Percentiles rank a stretch among this genome's conserved stretches.
Evolutionary conservation across 2,329 filamentous ascomycete genomes (phyloP).

Genomic region (Pseudopyricularia javanii): DNA sequence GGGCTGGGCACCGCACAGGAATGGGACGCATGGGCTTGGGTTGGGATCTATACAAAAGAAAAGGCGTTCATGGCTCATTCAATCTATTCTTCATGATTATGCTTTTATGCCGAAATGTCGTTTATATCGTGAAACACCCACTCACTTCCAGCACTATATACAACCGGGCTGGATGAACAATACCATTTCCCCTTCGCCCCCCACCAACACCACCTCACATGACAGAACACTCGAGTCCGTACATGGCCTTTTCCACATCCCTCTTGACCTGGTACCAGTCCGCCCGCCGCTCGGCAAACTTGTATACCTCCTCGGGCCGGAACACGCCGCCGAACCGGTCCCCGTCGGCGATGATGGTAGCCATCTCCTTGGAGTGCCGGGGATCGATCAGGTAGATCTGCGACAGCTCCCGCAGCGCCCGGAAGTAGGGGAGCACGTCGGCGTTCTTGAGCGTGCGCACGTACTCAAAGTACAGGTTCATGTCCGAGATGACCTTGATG

Average conservation of each 20-base stretch:
- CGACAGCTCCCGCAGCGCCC: conserved; percentile 77
- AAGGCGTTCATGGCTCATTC: background rate
- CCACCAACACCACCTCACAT: conserved; percentile 46
- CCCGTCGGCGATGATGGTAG: conserved; percentile 83
- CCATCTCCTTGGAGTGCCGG: conserved; percentile 83
- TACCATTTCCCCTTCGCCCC: background rate
- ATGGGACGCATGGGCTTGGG: background rate
- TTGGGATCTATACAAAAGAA: background rate
- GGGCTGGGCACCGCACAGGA: background rate
- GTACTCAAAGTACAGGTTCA: conserved; percentile 86
- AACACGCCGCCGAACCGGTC: conserved; percentile 89
- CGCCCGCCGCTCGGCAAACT: conserved; percentile 85
- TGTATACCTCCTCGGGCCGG: conserved; percentile 90
- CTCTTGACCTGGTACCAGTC: conserved; percentile 90
- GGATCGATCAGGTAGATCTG: conserved; percentile 92
- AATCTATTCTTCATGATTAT: background rate
- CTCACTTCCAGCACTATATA: background rate
- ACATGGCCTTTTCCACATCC: conserved; percentile 92
- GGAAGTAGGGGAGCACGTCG: conserved; percentile 81
- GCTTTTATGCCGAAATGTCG: background rate
- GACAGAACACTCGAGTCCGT: conserved; percentile 74
- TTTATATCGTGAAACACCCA: background rate
- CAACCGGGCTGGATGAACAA: background rate
- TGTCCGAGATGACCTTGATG: conserved; percentile 87
- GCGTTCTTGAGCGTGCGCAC: conserved; percentile 70